Evolutionary conservation across 768 basidiomycete genomes (phyloP).

Genomic region (Leccinum longicurvipes): DNA sequence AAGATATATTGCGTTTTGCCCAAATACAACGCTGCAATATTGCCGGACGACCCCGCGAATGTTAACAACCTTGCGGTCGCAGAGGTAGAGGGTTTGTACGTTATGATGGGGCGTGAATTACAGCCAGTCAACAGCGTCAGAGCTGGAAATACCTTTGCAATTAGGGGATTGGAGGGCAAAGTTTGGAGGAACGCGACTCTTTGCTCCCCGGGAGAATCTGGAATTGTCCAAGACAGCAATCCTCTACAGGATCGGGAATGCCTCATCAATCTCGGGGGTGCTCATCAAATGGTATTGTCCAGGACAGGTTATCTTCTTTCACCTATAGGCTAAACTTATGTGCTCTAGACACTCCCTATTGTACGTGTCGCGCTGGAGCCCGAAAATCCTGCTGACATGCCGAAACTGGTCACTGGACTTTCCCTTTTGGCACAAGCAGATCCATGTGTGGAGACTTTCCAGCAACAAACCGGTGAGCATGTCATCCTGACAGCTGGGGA

Average conservation of each 20-base stretch:
- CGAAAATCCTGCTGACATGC: slow-evolving; percentile 76
- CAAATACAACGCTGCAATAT: slow-evolving; percentile 70
- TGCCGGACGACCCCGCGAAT: slow-evolving; percentile 67
- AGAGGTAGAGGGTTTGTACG: slow-evolving; percentile 76
- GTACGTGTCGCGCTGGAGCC: slow-evolving; percentile 95
- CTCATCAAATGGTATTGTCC: slow-evolving; percentile 55
- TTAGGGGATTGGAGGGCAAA: slow-evolving; percentile 83
- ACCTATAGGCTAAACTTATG: not conserved
- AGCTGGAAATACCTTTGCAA: slow-evolving; percentile 94
- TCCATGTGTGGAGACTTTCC: slow-evolving; percentile 96
- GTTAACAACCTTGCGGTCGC: slow-evolving; percentile 55
- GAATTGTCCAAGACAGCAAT: slow-evolving; percentile 35
- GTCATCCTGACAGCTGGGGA: slow-evolving; percentile 97
- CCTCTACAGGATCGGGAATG: slow-evolving; percentile 41
- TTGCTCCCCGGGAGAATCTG: slow-evolving; percentile 58
- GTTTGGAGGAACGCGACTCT: slow-evolving; percentile 91
- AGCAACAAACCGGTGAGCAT: slow-evolving; percentile 95
- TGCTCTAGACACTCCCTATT: slow-evolving; percentile 73
- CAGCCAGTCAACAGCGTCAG: slow-evolving; percentile 75
- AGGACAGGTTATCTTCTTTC: not conserved
- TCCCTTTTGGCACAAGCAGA: slow-evolving; percentile 91
- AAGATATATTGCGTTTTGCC: slow-evolving; percentile 76
- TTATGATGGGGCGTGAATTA: slow-evolving; percentile 98
- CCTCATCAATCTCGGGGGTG: slow-evolving; percentile 78
- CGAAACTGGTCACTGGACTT: slow-evolving; percentile 81